Conservation (phyloP, 257 asterid species). For the Echites panduratus region DNA sequence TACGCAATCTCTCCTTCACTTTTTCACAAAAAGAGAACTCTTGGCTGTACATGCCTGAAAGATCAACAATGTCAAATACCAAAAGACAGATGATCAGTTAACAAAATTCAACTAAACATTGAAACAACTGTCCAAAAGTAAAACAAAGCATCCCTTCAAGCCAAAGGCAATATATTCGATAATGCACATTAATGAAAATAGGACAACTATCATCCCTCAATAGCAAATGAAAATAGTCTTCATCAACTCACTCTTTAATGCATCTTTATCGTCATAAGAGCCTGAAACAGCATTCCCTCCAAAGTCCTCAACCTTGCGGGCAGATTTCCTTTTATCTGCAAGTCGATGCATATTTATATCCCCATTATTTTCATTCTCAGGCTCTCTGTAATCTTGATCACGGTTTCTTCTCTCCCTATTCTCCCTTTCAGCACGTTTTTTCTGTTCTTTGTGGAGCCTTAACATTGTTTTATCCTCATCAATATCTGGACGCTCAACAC, state of each 20-base stretch:
- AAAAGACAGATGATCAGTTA: neutral
- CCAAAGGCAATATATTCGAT: neutral
- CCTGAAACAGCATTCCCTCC: slow-evolving; percentile 58
- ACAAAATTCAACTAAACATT: neutral
- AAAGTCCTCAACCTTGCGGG: slow-evolving; percentile 59
- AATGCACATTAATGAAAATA: neutral
- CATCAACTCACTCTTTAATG: slow-evolving; percentile 69
- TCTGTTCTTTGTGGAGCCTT: slow-evolving; percentile 76
- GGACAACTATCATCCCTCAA: neutral
- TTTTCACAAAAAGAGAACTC: slow-evolving; percentile 88
- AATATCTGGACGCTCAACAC: slow-evolving; percentile 74
- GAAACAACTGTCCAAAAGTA: neutral
- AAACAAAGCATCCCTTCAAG: neutral
- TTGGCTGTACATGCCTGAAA: slow-evolving; percentile 60
- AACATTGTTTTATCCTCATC: slow-evolving; percentile 69
- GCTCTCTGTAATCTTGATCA: slow-evolving; percentile 68
- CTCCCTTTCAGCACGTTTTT: slow-evolving; percentile 71
- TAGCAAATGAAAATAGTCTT: slow-evolving; percentile 6
- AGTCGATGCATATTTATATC: slow-evolving; percentile 55
- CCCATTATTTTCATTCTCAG: slow-evolving; percentile 57
- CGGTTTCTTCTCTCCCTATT: slow-evolving; percentile 62
- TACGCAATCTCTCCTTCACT: slow-evolving; percentile 79
- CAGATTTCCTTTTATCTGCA: slow-evolving; percentile 66
- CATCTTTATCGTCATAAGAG: slow-evolving; percentile 66
- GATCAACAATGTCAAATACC: slow-evolving; percentile 22